Conservation (phyloP, 1,284 basidiomycete species). For the Irpex sp. region DNA sequence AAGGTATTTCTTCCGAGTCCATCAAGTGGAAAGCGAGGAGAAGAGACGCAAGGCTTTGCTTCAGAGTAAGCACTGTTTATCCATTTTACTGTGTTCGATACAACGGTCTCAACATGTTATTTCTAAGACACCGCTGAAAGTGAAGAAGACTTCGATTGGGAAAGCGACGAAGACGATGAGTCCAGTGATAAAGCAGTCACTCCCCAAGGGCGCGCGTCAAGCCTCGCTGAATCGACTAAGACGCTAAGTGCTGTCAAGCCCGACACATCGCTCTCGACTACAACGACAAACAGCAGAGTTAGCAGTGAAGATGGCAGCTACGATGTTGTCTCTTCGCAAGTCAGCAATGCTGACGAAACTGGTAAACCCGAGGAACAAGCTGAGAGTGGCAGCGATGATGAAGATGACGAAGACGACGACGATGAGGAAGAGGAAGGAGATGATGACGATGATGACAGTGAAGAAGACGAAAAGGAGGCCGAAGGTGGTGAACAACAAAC, state of each 20-base stretch:
- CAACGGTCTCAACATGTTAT: slow-evolving; percentile 2
- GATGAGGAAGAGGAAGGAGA: slow-evolving; percentile 11
- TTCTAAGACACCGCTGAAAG: slow-evolving; percentile 48
- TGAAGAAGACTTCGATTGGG: slow-evolving; percentile 81
- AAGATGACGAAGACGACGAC: slow-evolving; percentile 12
- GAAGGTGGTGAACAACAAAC: slow-evolving; percentile 8
- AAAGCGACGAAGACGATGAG: slow-evolving; percentile 67
- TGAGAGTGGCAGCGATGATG: slow-evolving; percentile 18
- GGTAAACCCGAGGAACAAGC: slow-evolving; percentile 20
- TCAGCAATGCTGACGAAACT: slow-evolving; percentile 28
- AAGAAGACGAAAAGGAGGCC: slow-evolving; percentile 12
- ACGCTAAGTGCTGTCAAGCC: slow-evolving; percentile 13
- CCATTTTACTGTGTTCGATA: neutral
- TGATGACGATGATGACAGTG: slow-evolving; percentile 9
- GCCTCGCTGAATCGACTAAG: neutral
- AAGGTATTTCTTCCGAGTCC: slow-evolving; percentile 87
- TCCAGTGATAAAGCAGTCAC: slow-evolving; percentile 25
- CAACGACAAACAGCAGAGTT: slow-evolving; percentile 41
- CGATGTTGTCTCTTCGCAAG: slow-evolving; percentile 61
- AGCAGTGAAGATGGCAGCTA: slow-evolving; percentile 67
- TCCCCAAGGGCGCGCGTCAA: neutral
- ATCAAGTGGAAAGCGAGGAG: slow-evolving; percentile 84
- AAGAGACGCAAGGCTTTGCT: slow-evolving; percentile 78
- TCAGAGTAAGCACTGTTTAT: slow-evolving; percentile 49
- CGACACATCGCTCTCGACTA: slow-evolving; percentile 31